Conservation (phyloP, 371 early-diverging fungal genomes). For the Mucor sp. region DNA sequence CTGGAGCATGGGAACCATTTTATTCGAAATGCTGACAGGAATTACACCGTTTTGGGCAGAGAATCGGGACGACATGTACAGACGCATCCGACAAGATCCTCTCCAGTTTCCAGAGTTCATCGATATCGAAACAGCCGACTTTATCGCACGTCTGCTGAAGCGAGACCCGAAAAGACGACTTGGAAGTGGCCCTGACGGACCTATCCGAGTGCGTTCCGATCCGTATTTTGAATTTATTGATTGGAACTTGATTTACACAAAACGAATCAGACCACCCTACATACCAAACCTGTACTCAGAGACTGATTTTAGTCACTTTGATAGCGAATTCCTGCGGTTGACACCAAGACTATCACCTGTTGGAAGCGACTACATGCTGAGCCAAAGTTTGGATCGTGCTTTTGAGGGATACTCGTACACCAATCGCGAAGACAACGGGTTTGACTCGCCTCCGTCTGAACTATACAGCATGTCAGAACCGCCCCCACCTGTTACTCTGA, state of each 20-base stretch:
- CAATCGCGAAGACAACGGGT: constrained; percentile 19
- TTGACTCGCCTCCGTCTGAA: constrained; percentile 23
- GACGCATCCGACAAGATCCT: constrained; percentile 70
- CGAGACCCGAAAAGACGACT: constrained; percentile 70
- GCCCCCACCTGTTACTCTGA: constrained; percentile 19
- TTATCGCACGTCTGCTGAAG: constrained; percentile 66
- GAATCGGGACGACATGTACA: constrained; percentile 76
- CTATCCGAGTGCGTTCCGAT: constrained; percentile 60
- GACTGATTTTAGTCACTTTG: constrained; percentile 67
- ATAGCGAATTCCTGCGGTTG: constrained; percentile 58
- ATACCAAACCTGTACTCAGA: constrained; percentile 52
- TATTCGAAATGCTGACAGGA: constrained; percentile 83
- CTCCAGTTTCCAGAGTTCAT: constrained; percentile 70
- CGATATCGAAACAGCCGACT: constrained; percentile 54
- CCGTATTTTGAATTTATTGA: constrained; percentile 67
- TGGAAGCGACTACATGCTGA: constrained; percentile 43
- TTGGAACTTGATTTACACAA: constrained; percentile 69
- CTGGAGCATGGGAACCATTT: constrained; percentile 95
- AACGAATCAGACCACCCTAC: constrained; percentile 61
- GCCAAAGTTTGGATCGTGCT: constrained; percentile 49
- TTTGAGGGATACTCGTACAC: constrained; percentile 63
- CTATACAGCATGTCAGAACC: constrained; percentile 17
- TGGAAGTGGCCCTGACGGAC: constrained; percentile 51
- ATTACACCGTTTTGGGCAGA: constrained; percentile 81
- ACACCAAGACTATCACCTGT: constrained; percentile 49